Base-by-base conservation (phyloP, 208 protist species). In the Borovskyia barvae region DNA sequence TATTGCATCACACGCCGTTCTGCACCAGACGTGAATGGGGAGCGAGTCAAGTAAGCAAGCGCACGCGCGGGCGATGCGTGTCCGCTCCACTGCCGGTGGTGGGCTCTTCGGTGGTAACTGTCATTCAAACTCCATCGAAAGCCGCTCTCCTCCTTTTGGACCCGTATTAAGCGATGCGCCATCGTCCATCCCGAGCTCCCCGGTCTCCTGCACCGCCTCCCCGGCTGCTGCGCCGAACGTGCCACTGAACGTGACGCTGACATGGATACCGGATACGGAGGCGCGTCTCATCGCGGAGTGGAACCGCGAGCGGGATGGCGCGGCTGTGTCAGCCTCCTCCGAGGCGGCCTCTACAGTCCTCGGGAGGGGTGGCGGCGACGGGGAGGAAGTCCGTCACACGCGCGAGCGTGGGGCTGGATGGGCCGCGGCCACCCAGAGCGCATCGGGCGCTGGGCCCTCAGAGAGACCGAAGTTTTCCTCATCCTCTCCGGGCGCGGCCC, bases 191-290 rank as follows among this genome's bases (percentile, higher is more conserved):
- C 64, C 71, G 0, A 1, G 41, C 3, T 35, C 57, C 1, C 71
- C 71, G 24, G 42, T 61, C 19, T 51, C 52, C 40, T 77, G 71
- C 57, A 37, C 33, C 0, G 46, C 64, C 2, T 40, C 43, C 4
- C 57, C 58, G 3, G 46, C 66, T 9, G 46, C 66, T 9, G 24
- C 12, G 8, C 14, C 26, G 15, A 26, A 33, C 9, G 5, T 17
- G 2, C n/a, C 28, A 22, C 48, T 58, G 32, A 52, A 66, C 15
- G 11, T 39, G 40, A 26, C 55, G 2, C 19, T 69, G 39, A 68
- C 70, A 24, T 82, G 72, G 71, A 62, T 82, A 17, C 53, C 62
- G 0, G 55, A 58, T 26, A 64, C 66, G 11, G 78, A 85, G 59
- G 55, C 66, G 19, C 26, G 28, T 29, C 52, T 76, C 1, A 64